phyloP scores from a whole-genome alignment of 1,139 yeast genomes.

The Geotrichum candidum region DNA sequence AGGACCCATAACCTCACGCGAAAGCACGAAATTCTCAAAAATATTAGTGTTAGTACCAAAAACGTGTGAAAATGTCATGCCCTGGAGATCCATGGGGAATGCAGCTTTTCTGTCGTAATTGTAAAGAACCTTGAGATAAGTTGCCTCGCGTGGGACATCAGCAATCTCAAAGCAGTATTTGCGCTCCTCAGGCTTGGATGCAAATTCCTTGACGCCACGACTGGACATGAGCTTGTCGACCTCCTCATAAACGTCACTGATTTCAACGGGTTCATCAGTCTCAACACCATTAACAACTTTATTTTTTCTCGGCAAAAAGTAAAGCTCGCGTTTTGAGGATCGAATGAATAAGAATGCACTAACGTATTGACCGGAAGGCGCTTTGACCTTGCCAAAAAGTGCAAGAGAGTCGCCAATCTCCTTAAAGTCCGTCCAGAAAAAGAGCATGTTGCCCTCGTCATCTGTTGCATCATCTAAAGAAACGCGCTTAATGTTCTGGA shows the following conservation, averaged over 20 bases:
- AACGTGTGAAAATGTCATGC: constrained; percentile 70
- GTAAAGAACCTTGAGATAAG: constrained; percentile 70
- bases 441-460: constrained; percentile 48
- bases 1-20: constrained; percentile 90
- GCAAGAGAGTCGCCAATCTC: constrained; percentile 67
- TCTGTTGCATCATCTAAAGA: constrained; percentile 22
- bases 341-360: constrained; percentile 76
- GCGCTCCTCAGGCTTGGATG: constrained; percentile 64
- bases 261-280: constrained; percentile 40
- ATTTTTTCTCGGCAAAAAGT: constrained; percentile 54
- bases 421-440: constrained; percentile 88
- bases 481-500: constrained; percentile 10
- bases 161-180: constrained; percentile 87
- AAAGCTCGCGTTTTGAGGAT: constrained; percentile 66
- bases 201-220: constrained; percentile 55
- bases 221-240: constrained; percentile 55
- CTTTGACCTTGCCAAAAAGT: constrained; percentile 70
- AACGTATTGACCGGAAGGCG: constrained; percentile 41
- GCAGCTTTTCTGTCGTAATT: constrained; percentile 47
- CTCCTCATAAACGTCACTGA: constrained; percentile 73
- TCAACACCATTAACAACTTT: constrained; percentile 37
- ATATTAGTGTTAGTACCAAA: constrained; percentile 72
- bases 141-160: constrained; percentile 72
- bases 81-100: constrained; percentile 60
- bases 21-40: constrained; percentile 81